Percentiles rank a stretch among this genome's conserved stretches.
phyloP scores from a whole-genome alignment of 2,329 filamentous ascomycete species.

The Seiridium cupressi region DNA sequence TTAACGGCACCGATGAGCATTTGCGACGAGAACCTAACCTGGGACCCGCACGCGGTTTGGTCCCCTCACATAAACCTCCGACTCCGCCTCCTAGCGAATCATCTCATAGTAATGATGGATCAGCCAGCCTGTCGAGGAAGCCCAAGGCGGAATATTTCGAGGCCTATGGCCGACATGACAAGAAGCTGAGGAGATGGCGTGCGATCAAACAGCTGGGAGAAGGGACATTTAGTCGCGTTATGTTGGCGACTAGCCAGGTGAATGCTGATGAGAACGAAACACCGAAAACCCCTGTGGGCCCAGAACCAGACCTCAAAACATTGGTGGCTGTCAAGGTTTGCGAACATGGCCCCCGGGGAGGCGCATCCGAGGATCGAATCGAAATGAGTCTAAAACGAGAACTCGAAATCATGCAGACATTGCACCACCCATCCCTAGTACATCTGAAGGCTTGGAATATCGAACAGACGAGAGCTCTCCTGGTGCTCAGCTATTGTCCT shows the following conservation, averaged over 20 bases:
- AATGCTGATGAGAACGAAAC: constrained; percentile 45
- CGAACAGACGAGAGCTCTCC: constrained; percentile 75
- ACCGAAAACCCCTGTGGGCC: constrained; percentile 28
- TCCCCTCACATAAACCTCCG: constrained; percentile 62
- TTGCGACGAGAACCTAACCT: constrained; percentile 77
- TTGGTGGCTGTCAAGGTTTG: constrained; percentile 94
- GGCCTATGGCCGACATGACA: constrained; percentile 63
- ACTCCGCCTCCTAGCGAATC: constrained; percentile 83
- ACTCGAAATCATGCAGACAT: constrained; percentile 85
- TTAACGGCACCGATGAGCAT: constrained; percentile 37
- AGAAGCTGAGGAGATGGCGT: constrained; percentile 75
- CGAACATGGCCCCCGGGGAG: constrained; percentile 89
- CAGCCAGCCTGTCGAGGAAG: constrained; percentile 41
- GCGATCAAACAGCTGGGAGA: constrained; percentile 80
- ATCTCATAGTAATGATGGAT: constrained; percentile 44
- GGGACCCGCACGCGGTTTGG: constrained; percentile 74
- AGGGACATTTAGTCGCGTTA: constrained; percentile 93
- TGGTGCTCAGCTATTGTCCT: constrained; percentile 88
- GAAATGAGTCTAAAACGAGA: constrained; percentile 94
- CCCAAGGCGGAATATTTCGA: constrained; percentile 63
- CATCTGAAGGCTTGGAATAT: constrained; percentile 90
- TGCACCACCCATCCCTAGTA: constrained; percentile 86
- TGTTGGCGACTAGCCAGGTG: constrained; percentile 81
- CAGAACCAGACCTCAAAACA: constrained; percentile 64
- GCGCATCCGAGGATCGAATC: constrained; percentile 87